These are phyloP conservation scores for Didymellaceae sp. DNA, from an alignment of 2,329 filamentous ascomycete species.

Conservation along the genomic window DNA sequence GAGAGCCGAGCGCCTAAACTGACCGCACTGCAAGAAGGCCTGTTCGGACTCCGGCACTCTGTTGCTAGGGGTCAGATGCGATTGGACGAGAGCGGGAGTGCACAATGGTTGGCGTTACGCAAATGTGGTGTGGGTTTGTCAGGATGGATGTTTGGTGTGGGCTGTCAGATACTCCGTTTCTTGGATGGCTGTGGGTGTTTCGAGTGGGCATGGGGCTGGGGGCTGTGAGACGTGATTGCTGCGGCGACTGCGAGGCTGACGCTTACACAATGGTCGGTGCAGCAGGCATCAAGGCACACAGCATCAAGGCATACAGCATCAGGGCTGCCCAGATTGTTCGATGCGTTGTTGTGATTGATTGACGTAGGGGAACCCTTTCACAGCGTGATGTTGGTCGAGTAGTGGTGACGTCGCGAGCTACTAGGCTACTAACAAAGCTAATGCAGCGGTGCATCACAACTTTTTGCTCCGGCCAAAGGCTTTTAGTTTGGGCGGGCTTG, in stretches of 20 bases:
- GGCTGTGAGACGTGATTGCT: conserved; percentile 27
- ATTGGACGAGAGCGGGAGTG: conserved; percentile 17
- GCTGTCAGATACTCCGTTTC: conserved; percentile 1
- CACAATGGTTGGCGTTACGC: conserved; percentile 4
- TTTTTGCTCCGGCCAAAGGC: conserved; percentile 9
- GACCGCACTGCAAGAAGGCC: conserved; percentile 5
- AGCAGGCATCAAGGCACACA: conserved; percentile 4
- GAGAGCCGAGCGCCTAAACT: conserved; percentile 35
- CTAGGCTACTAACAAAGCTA: conserved; percentile 24
- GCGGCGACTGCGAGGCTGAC: conserved; percentile 28
- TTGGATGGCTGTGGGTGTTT: conserved; percentile 8
- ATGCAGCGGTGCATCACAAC: conserved; percentile 23
- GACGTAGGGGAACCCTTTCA: conserved; percentile 17
- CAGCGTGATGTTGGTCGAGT: conserved; percentile 17
- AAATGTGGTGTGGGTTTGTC: conserved; percentile 5
- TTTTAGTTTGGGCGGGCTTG: conserved; percentile 11
- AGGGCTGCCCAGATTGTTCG: background rate
- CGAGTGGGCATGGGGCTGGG: conserved; percentile 15
- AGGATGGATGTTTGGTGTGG: conserved; percentile 16
- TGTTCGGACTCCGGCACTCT: conserved; percentile 15
- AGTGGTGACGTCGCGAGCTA: conserved; percentile 36
- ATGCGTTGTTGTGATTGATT: conserved; percentile 4
- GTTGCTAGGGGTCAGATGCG: conserved; percentile 5
- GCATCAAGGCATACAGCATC: background rate
- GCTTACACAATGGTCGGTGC: conserved; percentile 10